These are phyloP conservation scores for Silene latifolia DNA, from an alignment of 148 eudicot species.

Conservation along the genomic window DNA sequence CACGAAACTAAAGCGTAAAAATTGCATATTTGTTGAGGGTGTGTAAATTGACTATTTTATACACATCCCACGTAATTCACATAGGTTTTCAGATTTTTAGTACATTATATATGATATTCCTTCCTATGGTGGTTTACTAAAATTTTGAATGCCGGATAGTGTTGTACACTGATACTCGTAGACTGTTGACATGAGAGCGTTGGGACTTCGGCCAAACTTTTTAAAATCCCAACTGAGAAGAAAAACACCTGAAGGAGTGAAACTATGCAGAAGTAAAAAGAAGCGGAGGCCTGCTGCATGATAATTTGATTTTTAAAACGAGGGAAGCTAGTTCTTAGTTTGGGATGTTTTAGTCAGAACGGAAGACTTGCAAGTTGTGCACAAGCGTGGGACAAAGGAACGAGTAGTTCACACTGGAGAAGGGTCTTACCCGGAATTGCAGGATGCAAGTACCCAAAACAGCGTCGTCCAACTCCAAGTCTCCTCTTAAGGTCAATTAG, in stretches of 20 bases:
- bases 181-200: neutral
- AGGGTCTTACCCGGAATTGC: conserved; percentile 83
- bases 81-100: neutral
- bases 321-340: too few species aligned
- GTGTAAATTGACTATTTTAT: neutral
- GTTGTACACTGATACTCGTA: too few species aligned
- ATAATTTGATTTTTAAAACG: too few species aligned
- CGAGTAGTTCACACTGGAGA: neutral
- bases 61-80: too few species aligned
- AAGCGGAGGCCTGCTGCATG: neutral
- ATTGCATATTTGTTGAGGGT: too few species aligned
- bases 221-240: neutral
- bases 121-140: neutral
- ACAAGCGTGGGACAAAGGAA: neutral
- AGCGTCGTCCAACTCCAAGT: conserved; percentile 85
- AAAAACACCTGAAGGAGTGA: neutral
- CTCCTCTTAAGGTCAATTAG: conserved; percentile 94
- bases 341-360: neutral
- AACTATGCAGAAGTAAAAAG: neutral
- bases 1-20: neutral
- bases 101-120: neutral
- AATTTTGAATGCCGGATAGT: neutral
- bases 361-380: neutral
- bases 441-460: conserved; percentile 94
- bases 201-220: neutral